These are phyloP conservation scores for Kregervanrija fluxuum DNA, from an alignment of 805 yeast genomes.

Conservation along the genomic window DNA sequence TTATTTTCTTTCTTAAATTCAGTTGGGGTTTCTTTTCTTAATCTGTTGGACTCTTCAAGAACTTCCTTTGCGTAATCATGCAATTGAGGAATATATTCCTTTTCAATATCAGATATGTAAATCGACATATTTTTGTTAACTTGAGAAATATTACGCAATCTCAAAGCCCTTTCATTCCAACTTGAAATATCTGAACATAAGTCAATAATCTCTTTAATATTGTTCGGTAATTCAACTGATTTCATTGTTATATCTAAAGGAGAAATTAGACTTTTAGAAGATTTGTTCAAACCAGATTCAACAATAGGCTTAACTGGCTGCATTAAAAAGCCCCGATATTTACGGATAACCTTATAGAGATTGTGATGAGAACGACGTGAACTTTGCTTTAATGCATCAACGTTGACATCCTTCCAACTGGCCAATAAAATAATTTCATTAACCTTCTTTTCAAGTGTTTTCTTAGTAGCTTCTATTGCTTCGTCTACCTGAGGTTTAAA, in stretches of 20 bases:
- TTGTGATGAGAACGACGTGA: constrained; percentile 82
- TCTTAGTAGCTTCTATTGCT: constrained; percentile 38
- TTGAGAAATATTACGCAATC: constrained; percentile 42
- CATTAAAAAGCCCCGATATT: constrained; percentile 60
- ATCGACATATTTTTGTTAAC: constrained; percentile 51
- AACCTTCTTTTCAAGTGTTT: constrained; percentile 66
- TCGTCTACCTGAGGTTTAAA: constrained; percentile 46
- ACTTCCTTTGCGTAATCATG: constrained; percentile 49
- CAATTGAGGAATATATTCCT: constrained; percentile 39
- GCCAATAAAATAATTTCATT: constrained; percentile 82
- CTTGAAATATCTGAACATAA: constrained; percentile 31
- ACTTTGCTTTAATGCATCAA: constrained; percentile 89
- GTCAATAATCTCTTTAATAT: constrained; percentile 4
- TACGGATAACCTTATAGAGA: constrained; percentile 76
- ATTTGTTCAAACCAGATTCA: constrained; percentile 46
- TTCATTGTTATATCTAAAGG: background rate
- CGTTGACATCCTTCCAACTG: constrained; percentile 95
- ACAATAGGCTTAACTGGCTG: constrained; percentile 46
- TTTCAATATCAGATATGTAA: constrained; percentile 31
- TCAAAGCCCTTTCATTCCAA: constrained; percentile 52
- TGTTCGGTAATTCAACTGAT: constrained; percentile 1
- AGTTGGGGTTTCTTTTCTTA: constrained; percentile 74
- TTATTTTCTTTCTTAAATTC: constrained; percentile 66
- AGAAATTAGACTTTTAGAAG: constrained; percentile 1
- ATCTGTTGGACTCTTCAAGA: constrained; percentile 47